Percentiles rank a stretch among this genome's conserved stretches.
phyloP scores from a whole-genome alignment of 2,329 filamentous ascomycete genomes.

The Fusarium piperis region DNA sequence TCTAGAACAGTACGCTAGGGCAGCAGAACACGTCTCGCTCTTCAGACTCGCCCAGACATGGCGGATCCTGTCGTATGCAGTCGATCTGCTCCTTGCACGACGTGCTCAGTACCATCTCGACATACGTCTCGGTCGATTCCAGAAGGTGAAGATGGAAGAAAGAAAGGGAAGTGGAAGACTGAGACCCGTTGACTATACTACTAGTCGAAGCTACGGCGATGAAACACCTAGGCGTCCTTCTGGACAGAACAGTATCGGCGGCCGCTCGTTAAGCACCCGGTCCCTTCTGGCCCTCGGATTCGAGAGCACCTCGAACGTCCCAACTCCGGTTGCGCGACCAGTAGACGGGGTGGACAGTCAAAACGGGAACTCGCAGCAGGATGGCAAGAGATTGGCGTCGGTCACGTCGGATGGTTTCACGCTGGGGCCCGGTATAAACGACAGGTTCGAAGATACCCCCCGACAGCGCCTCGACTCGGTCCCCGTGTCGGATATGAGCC shows the following conservation, averaged over 20 bases:
- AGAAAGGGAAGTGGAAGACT: conserved; percentile 41
- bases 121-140: conserved; percentile 54
- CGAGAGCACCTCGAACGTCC: conserved; percentile 70
- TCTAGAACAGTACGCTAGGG: conserved; percentile 65
- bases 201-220: conserved; percentile 46
- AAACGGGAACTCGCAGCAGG: conserved; percentile 42
- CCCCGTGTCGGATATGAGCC: conserved; percentile 61
- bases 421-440: conserved; percentile 59
- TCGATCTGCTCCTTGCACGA: conserved; percentile 62
- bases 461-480: conserved; percentile 61
- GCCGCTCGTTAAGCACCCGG: conserved; percentile 48
- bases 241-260: conserved; percentile 42
- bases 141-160: conserved; percentile 47
- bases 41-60: conserved; percentile 72
- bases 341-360: conserved; percentile 50
- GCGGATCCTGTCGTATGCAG: conserved; percentile 67
- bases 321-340: conserved; percentile 68
- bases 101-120: conserved; percentile 68
- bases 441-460: conserved; percentile 47
- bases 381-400: conserved; percentile 55
- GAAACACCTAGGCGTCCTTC: conserved; percentile 50
- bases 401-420: conserved; percentile 60
- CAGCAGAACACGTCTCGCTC: conserved; percentile 65
- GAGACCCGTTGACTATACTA: conserved; percentile 40
- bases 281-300: conserved; percentile 65